Conservation (phyloP, 129 eudicot genomes). For the Helichrysum umbraculigerum region DNA sequence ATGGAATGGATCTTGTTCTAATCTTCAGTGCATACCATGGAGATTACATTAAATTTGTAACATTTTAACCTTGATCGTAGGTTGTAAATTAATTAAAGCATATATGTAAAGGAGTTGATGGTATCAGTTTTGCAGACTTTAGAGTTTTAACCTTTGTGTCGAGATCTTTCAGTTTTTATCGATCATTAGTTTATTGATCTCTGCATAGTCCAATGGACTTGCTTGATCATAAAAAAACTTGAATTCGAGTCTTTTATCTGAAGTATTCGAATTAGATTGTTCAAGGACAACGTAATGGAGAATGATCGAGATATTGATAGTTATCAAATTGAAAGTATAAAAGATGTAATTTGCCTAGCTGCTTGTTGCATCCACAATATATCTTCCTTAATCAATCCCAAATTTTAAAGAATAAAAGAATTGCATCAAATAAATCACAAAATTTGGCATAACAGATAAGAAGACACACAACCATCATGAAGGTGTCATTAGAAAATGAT, state of each 20-base stretch:
- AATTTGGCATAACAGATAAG: no score
- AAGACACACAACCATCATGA: no score
- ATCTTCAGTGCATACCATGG: conserved; percentile 51
- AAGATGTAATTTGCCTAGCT: no score
- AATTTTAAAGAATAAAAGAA: no score
- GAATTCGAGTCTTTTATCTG: no score
- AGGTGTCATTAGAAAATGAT: not conserved
- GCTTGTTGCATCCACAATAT: no score
- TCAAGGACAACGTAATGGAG: no score
- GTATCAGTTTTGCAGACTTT: not conserved
- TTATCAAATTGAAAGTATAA: no score
- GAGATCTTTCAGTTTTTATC: not conserved
- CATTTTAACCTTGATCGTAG: not conserved
- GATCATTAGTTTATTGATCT: not conserved
- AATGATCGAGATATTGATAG: no score
- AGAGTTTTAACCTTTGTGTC: not conserved
- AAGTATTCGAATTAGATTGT: no score
- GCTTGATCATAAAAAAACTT: not conserved
- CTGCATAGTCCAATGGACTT: not conserved
- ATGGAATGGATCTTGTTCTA: conserved; percentile 59
- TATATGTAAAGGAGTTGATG: not conserved
- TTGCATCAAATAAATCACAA: no score
- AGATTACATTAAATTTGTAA: conserved; percentile 22
- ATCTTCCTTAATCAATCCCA: no score
- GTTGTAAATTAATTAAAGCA: not conserved